phyloP scores from a whole-genome alignment of 768 basidiomycete genomes.

The Tulasnella sp. region DNA sequence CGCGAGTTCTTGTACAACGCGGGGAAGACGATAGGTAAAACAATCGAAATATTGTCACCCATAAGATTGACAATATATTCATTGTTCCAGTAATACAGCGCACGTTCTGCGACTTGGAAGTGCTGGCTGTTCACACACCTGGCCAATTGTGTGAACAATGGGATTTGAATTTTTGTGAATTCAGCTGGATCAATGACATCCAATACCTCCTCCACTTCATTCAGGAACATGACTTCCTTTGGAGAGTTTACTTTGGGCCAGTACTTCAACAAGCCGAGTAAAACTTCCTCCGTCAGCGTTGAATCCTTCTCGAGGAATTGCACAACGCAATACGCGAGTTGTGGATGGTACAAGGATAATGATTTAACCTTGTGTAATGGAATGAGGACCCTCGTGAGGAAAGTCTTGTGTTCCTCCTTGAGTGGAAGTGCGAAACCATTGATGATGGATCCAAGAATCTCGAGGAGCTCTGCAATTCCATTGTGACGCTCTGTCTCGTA shows the following conservation, averaged over 20 bases:
- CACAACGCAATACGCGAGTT: constrained; percentile 96
- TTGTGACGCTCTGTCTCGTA: constrained; percentile 99
- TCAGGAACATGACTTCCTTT: constrained; percentile 99
- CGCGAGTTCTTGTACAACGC: constrained; percentile 91
- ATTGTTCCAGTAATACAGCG: constrained; percentile 97
- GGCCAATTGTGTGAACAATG: constrained; percentile 86
- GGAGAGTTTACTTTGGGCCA: constrained; percentile 99
- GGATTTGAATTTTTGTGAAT: constrained; percentile 89
- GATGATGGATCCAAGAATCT: constrained; percentile 98
- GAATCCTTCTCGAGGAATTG: constrained; percentile 98
- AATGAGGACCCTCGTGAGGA: constrained; percentile 84
- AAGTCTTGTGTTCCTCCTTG: constrained; percentile 98
- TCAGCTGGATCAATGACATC: constrained; percentile 95
- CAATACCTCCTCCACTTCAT: constrained; percentile 96
- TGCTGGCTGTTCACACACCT: constrained; percentile 98
- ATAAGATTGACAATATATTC: constrained; percentile 99
- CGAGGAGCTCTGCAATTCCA: constrained; percentile 93
- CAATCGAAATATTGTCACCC: constrained; percentile 81
- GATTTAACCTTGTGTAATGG: constrained; percentile 97
- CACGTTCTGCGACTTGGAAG: constrained; percentile 98
- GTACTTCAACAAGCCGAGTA: constrained; percentile 87
- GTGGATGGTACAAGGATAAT: constrained; percentile 97
- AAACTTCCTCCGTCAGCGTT: constrained; percentile 83
- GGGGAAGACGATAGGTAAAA: constrained; percentile 95
- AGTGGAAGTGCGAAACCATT: constrained; percentile 96